Evolutionary conservation across 768 basidiomycete species (phyloP).

Genomic region (Termitomyces eurrhizus): DNA sequence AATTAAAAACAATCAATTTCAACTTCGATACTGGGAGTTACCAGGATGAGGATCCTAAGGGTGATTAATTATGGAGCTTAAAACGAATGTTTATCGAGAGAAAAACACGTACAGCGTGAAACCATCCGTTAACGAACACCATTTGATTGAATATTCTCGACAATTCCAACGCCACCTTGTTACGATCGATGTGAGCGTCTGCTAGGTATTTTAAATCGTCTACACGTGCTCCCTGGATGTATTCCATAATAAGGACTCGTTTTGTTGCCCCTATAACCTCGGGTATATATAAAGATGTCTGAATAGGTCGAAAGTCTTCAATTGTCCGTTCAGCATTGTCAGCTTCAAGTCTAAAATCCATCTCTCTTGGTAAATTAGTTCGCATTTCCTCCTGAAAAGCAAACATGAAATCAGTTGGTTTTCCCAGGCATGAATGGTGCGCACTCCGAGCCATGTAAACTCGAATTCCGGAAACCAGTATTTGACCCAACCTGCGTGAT

Average conservation of each 20-base stretch:
- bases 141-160: constrained; percentile 89
- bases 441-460: constrained; percentile 83
- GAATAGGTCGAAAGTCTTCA: constrained; percentile 65
- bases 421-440: constrained; percentile 7
- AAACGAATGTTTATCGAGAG: background rate
- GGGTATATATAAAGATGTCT: constrained; percentile 86
- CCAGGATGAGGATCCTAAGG: constrained; percentile 83
- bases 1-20: background rate
- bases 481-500: constrained; percentile 70
- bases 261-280: constrained; percentile 76
- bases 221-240: constrained; percentile 81
- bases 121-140: constrained; percentile 95
- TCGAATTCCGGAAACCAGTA: constrained; percentile 95
- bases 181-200: constrained; percentile 81
- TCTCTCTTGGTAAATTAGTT: constrained; percentile 85
- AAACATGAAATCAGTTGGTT: constrained; percentile 27
- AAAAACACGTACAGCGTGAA: constrained; percentile 60
- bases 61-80: background rate
- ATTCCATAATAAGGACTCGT: constrained; percentile 93
- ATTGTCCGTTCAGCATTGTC: constrained; percentile 70
- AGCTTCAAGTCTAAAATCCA: constrained; percentile 93
- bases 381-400: constrained; percentile 86
- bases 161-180: constrained; percentile 89
- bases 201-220: constrained; percentile 86
- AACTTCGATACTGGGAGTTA: constrained; percentile 20